phyloP scores from a whole-genome alignment of 148 eudicot genomes.

The Silene uniflora region DNA sequence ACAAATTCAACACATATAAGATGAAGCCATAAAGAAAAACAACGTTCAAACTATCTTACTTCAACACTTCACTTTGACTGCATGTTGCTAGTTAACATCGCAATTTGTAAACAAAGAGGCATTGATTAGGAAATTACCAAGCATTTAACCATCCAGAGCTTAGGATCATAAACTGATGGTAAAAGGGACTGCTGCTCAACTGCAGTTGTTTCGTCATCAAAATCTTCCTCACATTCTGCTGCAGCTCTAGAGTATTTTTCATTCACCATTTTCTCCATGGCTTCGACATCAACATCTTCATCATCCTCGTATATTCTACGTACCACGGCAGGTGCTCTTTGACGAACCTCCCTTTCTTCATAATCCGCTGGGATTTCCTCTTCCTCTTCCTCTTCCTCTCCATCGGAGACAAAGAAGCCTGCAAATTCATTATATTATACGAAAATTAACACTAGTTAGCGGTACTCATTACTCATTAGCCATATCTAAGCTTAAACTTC shows the following conservation, averaged over 20 bases:
- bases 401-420: constrained; percentile 49
- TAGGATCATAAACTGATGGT: constrained; percentile 81
- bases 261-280: constrained; percentile 48
- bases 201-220: constrained; percentile 61
- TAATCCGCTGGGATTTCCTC: constrained; percentile 59
- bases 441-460: not conserved
- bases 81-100: no score
- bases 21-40: not conserved
- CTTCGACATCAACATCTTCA: constrained; percentile 65
- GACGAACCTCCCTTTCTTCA: constrained; percentile 47
- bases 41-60: no score
- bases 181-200: constrained; percentile 74
- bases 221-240: constrained; percentile 34
- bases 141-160: constrained; percentile 92
- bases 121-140: constrained; percentile 42
- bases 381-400: constrained; percentile 28
- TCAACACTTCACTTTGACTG: no score
- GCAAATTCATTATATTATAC: constrained; percentile 13
- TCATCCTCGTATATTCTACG: constrained; percentile 56
- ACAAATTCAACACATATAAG: constrained; percentile 3
- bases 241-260: constrained; percentile 43
- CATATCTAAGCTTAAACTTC: not conserved
- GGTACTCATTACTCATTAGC: no score
- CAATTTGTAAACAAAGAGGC: no score
- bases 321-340: constrained; percentile 39